Evolutionary conservation across 306 rosid genomes (phyloP).

Genomic region (Gillenia trifoliata): DNA sequence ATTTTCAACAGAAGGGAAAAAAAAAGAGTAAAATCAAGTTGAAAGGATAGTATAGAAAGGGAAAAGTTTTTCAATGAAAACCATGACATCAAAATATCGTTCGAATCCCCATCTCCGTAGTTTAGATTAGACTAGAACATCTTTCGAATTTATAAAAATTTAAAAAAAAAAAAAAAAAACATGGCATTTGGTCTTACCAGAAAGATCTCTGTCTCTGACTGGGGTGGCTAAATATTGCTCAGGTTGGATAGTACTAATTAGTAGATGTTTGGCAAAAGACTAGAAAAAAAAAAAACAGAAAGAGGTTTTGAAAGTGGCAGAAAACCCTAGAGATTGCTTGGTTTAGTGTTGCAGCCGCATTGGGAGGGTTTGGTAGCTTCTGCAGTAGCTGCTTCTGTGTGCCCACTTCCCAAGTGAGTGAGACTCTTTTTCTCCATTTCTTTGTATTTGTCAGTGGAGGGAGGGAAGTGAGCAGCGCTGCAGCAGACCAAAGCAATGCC

Average conservation of each 20-base stretch:
- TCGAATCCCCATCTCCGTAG: neutral
- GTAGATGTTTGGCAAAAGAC: neutral
- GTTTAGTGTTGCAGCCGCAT: neutral
- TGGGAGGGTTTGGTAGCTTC: slow-evolving; percentile 15
- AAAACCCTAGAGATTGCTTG: slow-evolving; percentile 20
- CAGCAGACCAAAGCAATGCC: slow-evolving; percentile 17
- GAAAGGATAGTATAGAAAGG: neutral
- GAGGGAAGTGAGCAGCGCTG: slow-evolving; percentile 17
- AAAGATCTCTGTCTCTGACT: slow-evolving; percentile 1
- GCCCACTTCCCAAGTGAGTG: slow-evolving; percentile 50
- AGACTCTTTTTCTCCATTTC: slow-evolving; percentile 10
- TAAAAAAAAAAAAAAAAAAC: neutral
- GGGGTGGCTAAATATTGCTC: neutral
- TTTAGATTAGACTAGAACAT: no score
- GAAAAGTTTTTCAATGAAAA: neutral
- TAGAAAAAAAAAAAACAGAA: neutral
- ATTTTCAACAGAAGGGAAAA: neutral
- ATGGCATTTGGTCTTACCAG: slow-evolving; percentile 10
- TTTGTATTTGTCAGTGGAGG: slow-evolving; percentile 32
- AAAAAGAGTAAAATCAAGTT: neutral
- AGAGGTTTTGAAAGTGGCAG: neutral
- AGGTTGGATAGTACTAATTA: neutral
- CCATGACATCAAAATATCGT: neutral
- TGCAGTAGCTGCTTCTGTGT: slow-evolving; percentile 12
- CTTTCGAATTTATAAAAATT: no score